Evolutionary conservation across 257 asterid species (phyloP).

Genomic region (Thymus quinquecostatus): DNA sequence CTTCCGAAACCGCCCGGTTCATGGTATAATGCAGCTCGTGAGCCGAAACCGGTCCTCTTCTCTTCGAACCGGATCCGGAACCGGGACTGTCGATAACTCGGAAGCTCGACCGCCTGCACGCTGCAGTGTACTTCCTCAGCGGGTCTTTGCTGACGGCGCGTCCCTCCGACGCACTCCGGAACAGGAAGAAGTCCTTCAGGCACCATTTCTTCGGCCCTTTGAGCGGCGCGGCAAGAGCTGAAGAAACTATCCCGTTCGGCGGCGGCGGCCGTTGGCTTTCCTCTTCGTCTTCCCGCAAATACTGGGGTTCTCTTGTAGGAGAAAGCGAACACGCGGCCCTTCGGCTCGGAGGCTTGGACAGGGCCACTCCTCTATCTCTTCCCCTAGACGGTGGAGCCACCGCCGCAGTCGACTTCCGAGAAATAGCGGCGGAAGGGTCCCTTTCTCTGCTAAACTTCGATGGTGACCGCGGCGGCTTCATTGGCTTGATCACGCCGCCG

Average conservation of each 20-base stretch:
- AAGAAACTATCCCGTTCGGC: background rate
- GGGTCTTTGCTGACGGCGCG: constrained; percentile 51
- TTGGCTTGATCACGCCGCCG: constrained; percentile 70
- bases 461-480: constrained; percentile 43
- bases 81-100: constrained; percentile 38
- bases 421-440: too few species aligned
- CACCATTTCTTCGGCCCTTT: constrained; percentile 47
- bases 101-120: constrained; percentile 32
- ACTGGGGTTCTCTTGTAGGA: constrained; percentile 47
- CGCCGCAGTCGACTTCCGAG: background rate
- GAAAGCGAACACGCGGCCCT: constrained; percentile 70
- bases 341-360: constrained; percentile 44
- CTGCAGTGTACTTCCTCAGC: constrained; percentile 48
- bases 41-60: constrained; percentile 59
- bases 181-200: constrained; percentile 45
- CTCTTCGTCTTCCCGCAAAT: constrained; percentile 58
- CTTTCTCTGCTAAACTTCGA: constrained; percentile 1
- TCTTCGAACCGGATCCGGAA: constrained; percentile 25
- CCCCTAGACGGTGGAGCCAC: constrained; percentile 43
- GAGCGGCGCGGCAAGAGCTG: background rate
- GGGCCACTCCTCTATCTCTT: constrained; percentile 36
- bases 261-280: constrained; percentile 24
- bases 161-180: constrained; percentile 59
- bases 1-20: constrained; percentile 75
- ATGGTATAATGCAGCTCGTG: constrained; percentile 73